Conservation (phyloP, 768 basidiomycete species). For the Myochromella boudieri region DNA sequence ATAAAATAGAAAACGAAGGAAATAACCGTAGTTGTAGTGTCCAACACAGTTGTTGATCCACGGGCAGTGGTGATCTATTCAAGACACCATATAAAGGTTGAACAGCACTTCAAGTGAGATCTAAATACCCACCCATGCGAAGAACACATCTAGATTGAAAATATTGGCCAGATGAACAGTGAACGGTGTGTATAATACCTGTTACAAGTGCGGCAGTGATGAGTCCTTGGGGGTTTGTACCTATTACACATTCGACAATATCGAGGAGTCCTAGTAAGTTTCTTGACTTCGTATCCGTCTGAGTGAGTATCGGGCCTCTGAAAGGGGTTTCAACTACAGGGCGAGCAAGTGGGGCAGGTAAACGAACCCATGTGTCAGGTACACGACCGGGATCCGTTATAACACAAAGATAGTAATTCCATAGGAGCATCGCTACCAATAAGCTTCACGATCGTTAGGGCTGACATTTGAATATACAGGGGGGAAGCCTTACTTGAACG, state of each 20-base stretch:
- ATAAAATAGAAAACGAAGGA: slow-evolving; percentile 88
- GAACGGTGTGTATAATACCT: slow-evolving; percentile 39
- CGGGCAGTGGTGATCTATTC: slow-evolving; percentile 83
- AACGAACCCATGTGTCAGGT: slow-evolving; percentile 73
- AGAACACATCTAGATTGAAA: slow-evolving; percentile 64
- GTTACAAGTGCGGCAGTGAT: slow-evolving; percentile 91
- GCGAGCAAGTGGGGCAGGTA: background rate
- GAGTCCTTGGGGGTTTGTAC: slow-evolving; percentile 86
- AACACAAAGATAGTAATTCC: slow-evolving; percentile 88
- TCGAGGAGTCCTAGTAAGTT: slow-evolving; percentile 76
- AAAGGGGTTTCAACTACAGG: background rate
- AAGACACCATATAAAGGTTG: slow-evolving; percentile 11
- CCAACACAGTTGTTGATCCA: slow-evolving; percentile 97
- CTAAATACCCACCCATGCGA: slow-evolving; percentile 70
- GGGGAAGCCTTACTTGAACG: slow-evolving; percentile 78
- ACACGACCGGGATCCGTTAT: slow-evolving; percentile 83
- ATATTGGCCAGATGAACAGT: background rate
- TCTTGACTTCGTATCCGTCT: slow-evolving; percentile 90
- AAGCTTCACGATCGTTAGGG: slow-evolving; percentile 43
- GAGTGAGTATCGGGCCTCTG: slow-evolving; percentile 74
- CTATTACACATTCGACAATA: slow-evolving; percentile 84
- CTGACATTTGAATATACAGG: slow-evolving; percentile 2
- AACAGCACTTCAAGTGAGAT: background rate
- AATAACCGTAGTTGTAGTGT: slow-evolving; percentile 85
- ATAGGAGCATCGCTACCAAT: slow-evolving; percentile 74